Conservation (phyloP, 495 filamentous ascomycete species). For the Penicillium silybi region DNA sequence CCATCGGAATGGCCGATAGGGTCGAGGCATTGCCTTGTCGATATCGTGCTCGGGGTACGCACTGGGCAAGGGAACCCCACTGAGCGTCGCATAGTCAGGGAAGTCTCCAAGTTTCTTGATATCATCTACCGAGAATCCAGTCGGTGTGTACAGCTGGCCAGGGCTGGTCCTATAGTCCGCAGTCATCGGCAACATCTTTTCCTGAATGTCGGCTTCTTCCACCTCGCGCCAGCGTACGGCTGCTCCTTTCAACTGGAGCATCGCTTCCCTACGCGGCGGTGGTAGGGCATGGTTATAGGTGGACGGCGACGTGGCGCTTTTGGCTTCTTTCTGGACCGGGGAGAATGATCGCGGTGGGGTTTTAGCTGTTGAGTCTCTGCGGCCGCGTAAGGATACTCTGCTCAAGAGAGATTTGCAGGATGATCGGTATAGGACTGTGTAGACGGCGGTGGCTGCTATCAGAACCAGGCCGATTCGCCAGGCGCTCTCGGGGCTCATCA, state of each 20-base stretch:
- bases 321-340: slow-evolving; percentile 40
- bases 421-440: slow-evolving; percentile 7
- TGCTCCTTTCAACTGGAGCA: slow-evolving; percentile 31
- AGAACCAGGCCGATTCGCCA: slow-evolving; percentile 24
- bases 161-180: slow-evolving; percentile 37
- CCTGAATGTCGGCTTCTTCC: slow-evolving; percentile 28
- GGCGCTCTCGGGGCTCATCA: slow-evolving; percentile 12
- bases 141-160: slow-evolving; percentile 49
- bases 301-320: slow-evolving; percentile 22
- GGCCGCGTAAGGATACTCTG: slow-evolving; percentile 25
- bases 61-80: slow-evolving; percentile 70
- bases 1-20: slow-evolving; percentile 82
- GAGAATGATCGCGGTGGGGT: slow-evolving; percentile 58
- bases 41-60: slow-evolving; percentile 65
- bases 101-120: slow-evolving; percentile 74
- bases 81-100: slow-evolving; percentile 74
- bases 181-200: slow-evolving; percentile 41
- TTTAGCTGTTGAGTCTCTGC: slow-evolving; percentile 37
- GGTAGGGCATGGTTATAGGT: slow-evolving; percentile 51
- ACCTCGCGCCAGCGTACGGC: slow-evolving; percentile 22
- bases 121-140: slow-evolving; percentile 63
- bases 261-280: slow-evolving; percentile 49
- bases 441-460: slow-evolving; percentile 22
- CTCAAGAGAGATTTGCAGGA: slow-evolving; percentile 9
- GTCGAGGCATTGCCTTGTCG: slow-evolving; percentile 60